Base-by-base conservation (phyloP, 2,329 filamentous ascomycete species). In the Apiospora malaysiana region DNA sequence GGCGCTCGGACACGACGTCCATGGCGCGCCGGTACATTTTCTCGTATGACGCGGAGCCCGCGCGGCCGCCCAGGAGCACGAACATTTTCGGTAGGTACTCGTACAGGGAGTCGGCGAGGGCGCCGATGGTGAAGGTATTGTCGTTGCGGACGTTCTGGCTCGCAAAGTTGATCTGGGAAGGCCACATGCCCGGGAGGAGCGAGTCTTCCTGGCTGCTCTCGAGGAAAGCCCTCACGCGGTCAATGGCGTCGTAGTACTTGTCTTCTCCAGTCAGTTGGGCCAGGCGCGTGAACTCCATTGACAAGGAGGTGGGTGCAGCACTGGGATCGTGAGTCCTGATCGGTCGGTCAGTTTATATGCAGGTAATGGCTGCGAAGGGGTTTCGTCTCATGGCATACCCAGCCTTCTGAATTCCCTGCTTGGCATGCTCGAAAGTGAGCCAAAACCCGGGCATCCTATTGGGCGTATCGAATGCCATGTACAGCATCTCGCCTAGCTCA, bases 171-270 rank as follows among this genome's bases (percentile, higher is more conserved):
- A 95, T 81, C 68, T 84, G 83, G 25, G 87, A 85, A 0, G 92
- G 93, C 92, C 91, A 96, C 84, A 96, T 87, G 3, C 94, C 93
- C 0, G 93, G 93, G 6, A 95, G 80, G 21, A 83, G 84, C 0
- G 93, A 94, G 4, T 85, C 80, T 75, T 90, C 89, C 81, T 96
- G 93, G 69, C 88, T 88, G 46, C 85, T 83, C 69, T 91, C 86
- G n/a, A 97, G 85, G 32, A 91, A 87, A 71, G 91, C 86, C 12
- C 92, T 93, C 66, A 97, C 89, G 9, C 92, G 88, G 70, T 91
- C 90, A 70, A 94, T 87, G 1, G 93, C 93, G 78, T 95, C 93
- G 77, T 91, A 94, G 80, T 92, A 94, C 76, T 90, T 92, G 70
- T 86, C 79, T 70, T 93, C 84, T 69, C 88, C 89, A 0, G 92